phyloP scores from a whole-genome alignment of 2,329 filamentous ascomycete genomes.

The Herpotrichia juniperi region DNA sequence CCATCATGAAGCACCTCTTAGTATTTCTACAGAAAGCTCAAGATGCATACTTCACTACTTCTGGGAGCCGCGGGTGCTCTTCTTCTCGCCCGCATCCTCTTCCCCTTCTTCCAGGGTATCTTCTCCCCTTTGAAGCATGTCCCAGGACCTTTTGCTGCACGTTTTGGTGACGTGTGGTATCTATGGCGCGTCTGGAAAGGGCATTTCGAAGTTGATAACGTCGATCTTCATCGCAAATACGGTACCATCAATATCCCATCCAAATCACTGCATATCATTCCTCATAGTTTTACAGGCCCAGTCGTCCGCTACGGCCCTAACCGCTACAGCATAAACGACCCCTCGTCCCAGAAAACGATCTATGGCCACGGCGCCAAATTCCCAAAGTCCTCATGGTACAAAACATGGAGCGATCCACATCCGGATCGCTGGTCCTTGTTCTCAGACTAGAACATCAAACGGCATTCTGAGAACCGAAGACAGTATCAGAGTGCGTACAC shows the following conservation, averaged over 20 bases:
- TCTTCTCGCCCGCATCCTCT: background rate
- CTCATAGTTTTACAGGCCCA: background rate
- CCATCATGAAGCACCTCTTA: too few species aligned
- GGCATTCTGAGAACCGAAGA: constrained; percentile 45
- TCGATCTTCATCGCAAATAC: background rate
- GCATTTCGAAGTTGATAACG: background rate
- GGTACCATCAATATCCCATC: background rate
- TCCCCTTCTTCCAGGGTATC: background rate
- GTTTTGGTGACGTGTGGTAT: constrained; percentile 1
- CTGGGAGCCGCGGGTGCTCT: background rate
- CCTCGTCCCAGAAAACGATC: constrained; percentile 4
- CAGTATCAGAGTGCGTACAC: constrained; percentile 46
- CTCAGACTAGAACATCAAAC: constrained; percentile 41
- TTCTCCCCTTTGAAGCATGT: background rate
- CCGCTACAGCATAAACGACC: background rate
- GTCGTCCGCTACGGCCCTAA: constrained; percentile 2
- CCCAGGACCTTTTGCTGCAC: background rate
- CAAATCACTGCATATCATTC: background rate
- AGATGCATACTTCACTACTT: background rate
- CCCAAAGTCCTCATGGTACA: constrained; percentile 29
- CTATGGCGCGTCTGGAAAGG: background rate
- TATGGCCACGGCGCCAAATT: constrained; percentile 15
- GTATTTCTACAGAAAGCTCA: background rate
- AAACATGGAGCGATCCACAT: constrained; percentile 42
- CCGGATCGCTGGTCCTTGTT: constrained; percentile 46